These are phyloP conservation scores for Solanum hybrid DNA, from an alignment of 305 asterid species.

Conservation along the genomic window DNA sequence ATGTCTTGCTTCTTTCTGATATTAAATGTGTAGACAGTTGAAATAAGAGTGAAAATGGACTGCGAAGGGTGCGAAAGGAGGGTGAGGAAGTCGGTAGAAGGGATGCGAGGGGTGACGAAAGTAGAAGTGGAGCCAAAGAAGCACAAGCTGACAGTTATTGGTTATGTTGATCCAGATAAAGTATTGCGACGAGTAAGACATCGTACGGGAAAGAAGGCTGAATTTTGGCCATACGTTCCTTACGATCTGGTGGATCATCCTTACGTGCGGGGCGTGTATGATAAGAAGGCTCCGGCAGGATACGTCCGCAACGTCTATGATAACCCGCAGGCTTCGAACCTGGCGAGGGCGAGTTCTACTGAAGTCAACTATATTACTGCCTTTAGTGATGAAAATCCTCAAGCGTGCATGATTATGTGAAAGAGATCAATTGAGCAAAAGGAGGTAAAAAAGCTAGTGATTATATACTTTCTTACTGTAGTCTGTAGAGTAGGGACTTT, in stretches of 20 bases:
- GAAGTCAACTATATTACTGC: conserved; percentile 28
- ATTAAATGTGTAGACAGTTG: conserved; percentile 24
- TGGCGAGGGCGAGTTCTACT: conserved; percentile 28
- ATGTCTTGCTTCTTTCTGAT: neutral
- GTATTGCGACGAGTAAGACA: conserved; percentile 39
- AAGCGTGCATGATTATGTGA: conserved; percentile 31
- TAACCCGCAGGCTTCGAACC: conserved; percentile 11
- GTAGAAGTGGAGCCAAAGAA: conserved; percentile 57
- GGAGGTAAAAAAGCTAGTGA: neutral
- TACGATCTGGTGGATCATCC: conserved; percentile 61
- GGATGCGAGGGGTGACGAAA: conserved; percentile 47
- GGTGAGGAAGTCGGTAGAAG: conserved; percentile 47
- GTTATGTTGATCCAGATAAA: conserved; percentile 49
- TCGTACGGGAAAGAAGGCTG: conserved; percentile 49
- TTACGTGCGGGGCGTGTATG: conserved; percentile 65
- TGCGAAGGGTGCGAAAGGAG: conserved; percentile 65
- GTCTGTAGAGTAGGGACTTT: neutral
- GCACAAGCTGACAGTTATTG: conserved; percentile 59
- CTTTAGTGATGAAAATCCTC: conserved; percentile 33
- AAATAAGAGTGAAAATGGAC: conserved; percentile 61
- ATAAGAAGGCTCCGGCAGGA: conserved; percentile 67
- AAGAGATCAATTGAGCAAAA: neutral
- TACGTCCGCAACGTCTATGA: conserved; percentile 20
- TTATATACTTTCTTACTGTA: neutral
- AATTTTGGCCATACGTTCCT: conserved; percentile 72